Evolutionary conservation across 768 basidiomycete genomes (phyloP).

Genomic region (Chlorophyllum brunneum): DNA sequence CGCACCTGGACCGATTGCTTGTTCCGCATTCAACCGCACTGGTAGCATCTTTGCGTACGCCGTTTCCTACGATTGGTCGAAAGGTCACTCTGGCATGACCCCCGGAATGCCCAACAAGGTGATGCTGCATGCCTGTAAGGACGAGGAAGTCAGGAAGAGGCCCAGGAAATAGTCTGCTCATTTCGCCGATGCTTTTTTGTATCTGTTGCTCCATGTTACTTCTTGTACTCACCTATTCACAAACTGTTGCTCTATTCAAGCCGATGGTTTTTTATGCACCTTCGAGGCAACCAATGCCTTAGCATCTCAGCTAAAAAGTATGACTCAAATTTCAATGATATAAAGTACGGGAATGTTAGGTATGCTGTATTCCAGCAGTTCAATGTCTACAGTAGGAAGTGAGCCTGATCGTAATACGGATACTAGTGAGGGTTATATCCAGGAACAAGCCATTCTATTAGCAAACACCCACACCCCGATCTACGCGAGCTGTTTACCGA

Average conservation of each 20-base stretch:
- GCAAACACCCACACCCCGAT: no score
- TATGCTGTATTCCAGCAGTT: no score
- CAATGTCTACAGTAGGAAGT: no score
- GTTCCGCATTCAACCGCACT: conserved; percentile 82
- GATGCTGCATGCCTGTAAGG: conserved; percentile 82
- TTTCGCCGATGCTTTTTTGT: conserved; percentile 3
- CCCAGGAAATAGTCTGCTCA: conserved; percentile 33
- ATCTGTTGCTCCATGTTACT: conserved; percentile 5
- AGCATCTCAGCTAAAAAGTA: no score
- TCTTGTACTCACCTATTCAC: conserved; percentile 10
- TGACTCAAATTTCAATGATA: no score
- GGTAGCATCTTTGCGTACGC: conserved; percentile 91
- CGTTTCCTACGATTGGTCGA: conserved; percentile 92
- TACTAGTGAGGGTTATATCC: no score
- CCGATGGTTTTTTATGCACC: neutral
- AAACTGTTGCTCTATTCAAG: conserved; percentile 1
- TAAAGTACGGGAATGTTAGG: no score
- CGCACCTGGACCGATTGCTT: conserved; percentile 70
- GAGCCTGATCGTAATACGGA: no score
- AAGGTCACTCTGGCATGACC: conserved; percentile 85
- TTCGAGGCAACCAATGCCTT: no score
- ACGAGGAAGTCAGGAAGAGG: conserved; percentile 79
- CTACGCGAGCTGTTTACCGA: no score
- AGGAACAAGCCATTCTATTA: no score
- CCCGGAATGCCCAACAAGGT: conserved; percentile 70